A percentile compares a stretch with the other conserved stretches of the same genome.
Evolutionary conservation across 2,329 filamentous ascomycete genomes (phyloP).

Genomic region (Fonsecaea pugnacius): DNA sequence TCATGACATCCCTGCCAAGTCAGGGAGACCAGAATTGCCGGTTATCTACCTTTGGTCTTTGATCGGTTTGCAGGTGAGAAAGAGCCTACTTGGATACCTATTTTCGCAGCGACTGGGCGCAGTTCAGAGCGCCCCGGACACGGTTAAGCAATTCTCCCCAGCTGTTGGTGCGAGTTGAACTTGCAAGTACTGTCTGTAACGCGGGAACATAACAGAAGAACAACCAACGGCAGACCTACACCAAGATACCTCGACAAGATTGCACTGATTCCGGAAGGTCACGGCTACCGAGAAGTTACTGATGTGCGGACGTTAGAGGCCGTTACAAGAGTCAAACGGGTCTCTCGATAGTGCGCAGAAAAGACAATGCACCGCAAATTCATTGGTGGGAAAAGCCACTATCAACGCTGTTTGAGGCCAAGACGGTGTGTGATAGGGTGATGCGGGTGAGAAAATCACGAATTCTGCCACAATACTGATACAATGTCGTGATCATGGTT

Average conservation of each 20-base stretch:
- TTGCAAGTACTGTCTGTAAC: neutral
- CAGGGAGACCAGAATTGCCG: neutral
- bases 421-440: neutral
- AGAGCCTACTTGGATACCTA: neutral
- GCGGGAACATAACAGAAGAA: neutral
- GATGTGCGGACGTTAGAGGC: neutral
- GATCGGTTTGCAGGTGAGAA: neutral
- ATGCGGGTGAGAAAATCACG: neutral
- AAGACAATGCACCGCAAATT: neutral
- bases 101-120: neutral
- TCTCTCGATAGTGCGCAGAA: neutral
- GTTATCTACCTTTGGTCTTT: neutral
- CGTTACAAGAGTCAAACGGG: neutral
- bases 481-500: neutral
- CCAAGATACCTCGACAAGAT: neutral
- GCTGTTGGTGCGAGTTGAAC: neutral
- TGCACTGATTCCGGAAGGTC: neutral
- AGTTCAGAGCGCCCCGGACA: neutral
- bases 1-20: neutral
- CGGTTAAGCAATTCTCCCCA: neutral
- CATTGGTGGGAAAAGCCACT: neutral
- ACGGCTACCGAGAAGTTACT: neutral
- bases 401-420: neutral
- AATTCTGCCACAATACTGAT: neutral
- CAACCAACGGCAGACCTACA: neutral